These are phyloP conservation scores for Angomonas ambiguus DNA, from an alignment of 208 protist genomes.

Conservation along the genomic window DNA sequence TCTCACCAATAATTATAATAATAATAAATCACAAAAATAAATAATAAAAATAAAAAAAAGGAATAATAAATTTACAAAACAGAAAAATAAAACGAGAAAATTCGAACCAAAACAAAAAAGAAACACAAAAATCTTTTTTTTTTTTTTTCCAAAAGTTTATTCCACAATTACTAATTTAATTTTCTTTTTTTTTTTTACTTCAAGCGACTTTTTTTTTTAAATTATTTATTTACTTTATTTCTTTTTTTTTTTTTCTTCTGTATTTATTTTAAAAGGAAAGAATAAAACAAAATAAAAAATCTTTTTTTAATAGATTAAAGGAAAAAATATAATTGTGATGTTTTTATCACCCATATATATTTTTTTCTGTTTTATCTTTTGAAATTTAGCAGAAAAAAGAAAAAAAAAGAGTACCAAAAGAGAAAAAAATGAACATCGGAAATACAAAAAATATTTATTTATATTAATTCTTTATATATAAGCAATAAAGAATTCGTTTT, in stretches of 20 bases:
- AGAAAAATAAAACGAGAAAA: slow-evolving; percentile 5
- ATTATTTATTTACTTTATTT: not conserved
- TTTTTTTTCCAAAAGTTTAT: not conserved
- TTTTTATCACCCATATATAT: not conserved
- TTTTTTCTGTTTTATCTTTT: not conserved
- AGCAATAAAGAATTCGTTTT: no score
- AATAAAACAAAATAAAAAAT: slow-evolving; percentile 9
- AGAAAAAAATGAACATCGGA: no score
- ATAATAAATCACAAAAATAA: not conserved
- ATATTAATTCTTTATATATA: no score
- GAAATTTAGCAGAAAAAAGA: not conserved
- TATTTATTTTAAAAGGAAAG: slow-evolving; percentile 1
- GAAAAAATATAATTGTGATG: not conserved
- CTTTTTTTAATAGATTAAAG: slow-evolving; percentile 10
- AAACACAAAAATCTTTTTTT: not conserved
- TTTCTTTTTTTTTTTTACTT: slow-evolving; percentile 1
- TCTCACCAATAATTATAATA: not conserved
- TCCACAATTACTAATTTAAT: not conserved
- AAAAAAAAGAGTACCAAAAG: not conserved
- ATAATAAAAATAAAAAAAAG: slow-evolving; percentile 7
- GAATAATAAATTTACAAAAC: not conserved
- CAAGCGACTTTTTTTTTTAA: slow-evolving; percentile 11
- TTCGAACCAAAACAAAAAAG: not conserved
- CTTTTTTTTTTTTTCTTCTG: slow-evolving; percentile 7
- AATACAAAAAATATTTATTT: no score